Evolutionary conservation across 805 yeast species (phyloP), one percentile per base, ranked within the genome.

Genomic region (Wickerhamomyces subpelliculosus): DNA sequence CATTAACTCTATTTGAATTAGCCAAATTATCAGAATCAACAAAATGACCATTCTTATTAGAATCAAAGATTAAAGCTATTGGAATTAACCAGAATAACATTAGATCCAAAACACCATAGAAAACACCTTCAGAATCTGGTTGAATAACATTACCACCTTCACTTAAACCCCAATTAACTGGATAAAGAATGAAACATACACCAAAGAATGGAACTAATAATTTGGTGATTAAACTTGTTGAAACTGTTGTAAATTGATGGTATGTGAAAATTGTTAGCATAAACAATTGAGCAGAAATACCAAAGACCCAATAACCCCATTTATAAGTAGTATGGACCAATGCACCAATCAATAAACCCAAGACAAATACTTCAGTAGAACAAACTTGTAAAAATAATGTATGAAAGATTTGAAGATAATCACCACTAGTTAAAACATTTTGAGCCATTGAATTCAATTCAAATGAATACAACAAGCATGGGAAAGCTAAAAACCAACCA

Each of bases 261-360:
- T 13, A 12, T 3, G 22, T 14, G 9, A 29, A 29, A 8, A 29
- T 10, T 17, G 43, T 43, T 30, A 69, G 55, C 16, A 65, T 65
- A 38, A 64, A 61, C 41, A 73, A 44, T 57, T 67, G 61, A 27
- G 69, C 67, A 41, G 58, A 57, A 29, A 64, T 64, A 23, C 73
- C 77, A 55, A 79, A 73, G 7, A 73, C 68, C 58, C 73, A 79
- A 64, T 74, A 78, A 54, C 85, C 86, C 84, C 84, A 79, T 56
- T 75, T 79, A 59, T 79, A 79, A 32, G 74, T 59, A 8, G 81
- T 68, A 25, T 54, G 45, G 42, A 79, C 72, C 45, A 79, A 61
- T 17, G 72, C 43, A 49, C 83, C 84, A 51, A 79, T 68, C 55
- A 79, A 66, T 30, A 74, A 62, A 31, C 75, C 69, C 37, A 79